Percentiles rank a stretch among this genome's conserved stretches.
phyloP scores from a whole-genome alignment of 441 rosid genomes.

The Jatropha podagrica region DNA sequence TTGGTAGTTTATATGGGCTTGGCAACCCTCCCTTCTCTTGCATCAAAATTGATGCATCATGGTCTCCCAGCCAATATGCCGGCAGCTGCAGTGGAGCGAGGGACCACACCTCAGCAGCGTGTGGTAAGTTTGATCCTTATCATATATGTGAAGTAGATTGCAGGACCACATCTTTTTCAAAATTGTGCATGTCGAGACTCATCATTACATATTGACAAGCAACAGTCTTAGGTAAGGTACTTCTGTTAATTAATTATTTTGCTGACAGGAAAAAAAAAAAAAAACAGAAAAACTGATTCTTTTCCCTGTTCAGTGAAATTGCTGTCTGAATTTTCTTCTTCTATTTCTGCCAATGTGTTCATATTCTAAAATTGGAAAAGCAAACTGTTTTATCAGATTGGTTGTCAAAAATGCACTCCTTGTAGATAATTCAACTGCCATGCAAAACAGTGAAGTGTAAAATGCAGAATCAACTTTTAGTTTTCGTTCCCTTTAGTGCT shows the following conservation, averaged over 20 bases:
- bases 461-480: background rate
- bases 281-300: background rate
- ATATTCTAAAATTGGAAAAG: background rate
- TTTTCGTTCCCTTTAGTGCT: no score
- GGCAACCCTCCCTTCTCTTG: slow-evolving; percentile 86
- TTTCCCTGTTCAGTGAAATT: background rate
- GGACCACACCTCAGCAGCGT: slow-evolving; percentile 87
- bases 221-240: background rate
- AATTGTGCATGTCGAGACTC: background rate
- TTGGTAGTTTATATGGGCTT: slow-evolving; percentile 94
- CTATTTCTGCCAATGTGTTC: background rate
- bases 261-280: background rate
- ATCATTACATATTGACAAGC: background rate
- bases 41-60: slow-evolving; percentile 69
- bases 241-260: background rate
- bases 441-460: background rate
- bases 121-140: slow-evolving; percentile 44
- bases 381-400: background rate
- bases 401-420: background rate
- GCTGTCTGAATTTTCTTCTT: background rate
- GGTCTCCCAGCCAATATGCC: slow-evolving; percentile 82
- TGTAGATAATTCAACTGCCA: background rate
- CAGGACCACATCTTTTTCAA: background rate
- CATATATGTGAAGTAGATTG: background rate
- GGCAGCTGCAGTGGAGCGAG: slow-evolving; percentile 87